A percentile compares a stretch with the other conserved stretches of the same genome.
Evolutionary conservation across 1,139 yeast genomes (phyloP).

Genomic region (Ogataea hybrid): DNA sequence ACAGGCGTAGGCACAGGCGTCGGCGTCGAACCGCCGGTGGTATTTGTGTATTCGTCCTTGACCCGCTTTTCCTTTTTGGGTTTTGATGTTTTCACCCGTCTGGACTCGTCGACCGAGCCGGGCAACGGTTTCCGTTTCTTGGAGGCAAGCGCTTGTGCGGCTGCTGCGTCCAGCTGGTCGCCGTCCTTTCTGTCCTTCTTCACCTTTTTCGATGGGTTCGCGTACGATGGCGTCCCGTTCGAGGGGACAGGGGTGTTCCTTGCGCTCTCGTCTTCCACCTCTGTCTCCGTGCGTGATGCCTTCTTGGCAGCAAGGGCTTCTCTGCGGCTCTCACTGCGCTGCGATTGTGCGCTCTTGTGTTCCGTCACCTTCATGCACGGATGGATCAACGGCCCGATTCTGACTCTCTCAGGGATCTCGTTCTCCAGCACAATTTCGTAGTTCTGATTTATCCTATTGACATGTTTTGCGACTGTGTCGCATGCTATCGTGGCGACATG

Average conservation of each 20-base stretch:
- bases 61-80: slow-evolving; percentile 16
- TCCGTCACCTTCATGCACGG: too few species aligned
- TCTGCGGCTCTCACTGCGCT: slow-evolving; percentile 81
- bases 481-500: too few species aligned
- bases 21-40: slow-evolving; percentile 8
- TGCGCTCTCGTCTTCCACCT: slow-evolving; percentile 30
- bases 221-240: slow-evolving; percentile 8
- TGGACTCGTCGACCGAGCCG: slow-evolving; percentile 3
- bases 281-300: slow-evolving; percentile 40
- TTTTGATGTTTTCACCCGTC: slow-evolving; percentile 13
- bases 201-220: slow-evolving; percentile 9
- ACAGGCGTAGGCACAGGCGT: slow-evolving; percentile 5
- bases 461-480: too few species aligned
- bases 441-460: too few species aligned
- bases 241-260: slow-evolving; percentile 21
- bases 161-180: slow-evolving; percentile 2
- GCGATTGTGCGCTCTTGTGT: too few species aligned
- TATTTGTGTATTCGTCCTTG: slow-evolving; percentile 9
- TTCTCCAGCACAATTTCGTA: too few species aligned
- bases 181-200: slow-evolving; percentile 17
- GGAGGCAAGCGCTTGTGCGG: background rate
- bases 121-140: slow-evolving; percentile 8
- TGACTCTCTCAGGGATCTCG: too few species aligned
- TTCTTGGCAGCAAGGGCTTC: slow-evolving; percentile 91
- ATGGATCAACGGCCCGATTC: too few species aligned